These are phyloP conservation scores for Penicillium sp. DNA, from an alignment of 2,329 filamentous ascomycete genomes.

Conservation along the genomic window DNA sequence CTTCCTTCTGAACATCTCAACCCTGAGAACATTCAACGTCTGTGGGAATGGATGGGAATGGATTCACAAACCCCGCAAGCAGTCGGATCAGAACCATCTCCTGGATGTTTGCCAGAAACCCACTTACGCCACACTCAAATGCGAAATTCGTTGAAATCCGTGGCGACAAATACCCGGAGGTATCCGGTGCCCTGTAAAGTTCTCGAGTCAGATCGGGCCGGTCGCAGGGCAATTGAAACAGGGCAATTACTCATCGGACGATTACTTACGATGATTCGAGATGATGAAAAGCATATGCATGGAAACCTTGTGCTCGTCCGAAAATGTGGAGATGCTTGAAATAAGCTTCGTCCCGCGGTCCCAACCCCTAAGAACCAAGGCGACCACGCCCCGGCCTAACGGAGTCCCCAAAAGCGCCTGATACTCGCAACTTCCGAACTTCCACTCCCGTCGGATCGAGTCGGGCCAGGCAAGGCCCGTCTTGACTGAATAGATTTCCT, in stretches of 20 bases:
- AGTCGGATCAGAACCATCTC: not conserved
- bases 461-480: not conserved
- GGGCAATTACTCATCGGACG: not conserved
- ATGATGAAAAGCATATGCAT: conserved; percentile 1
- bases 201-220: not conserved
- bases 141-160: not conserved
- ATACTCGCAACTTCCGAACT: conserved; percentile 1
- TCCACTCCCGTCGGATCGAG: conserved; percentile 1
- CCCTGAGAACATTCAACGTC: not conserved
- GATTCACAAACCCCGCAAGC: not conserved
- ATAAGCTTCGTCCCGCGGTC: conserved; percentile 4
- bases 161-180: not conserved
- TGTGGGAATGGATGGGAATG: not conserved
- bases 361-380: conserved; percentile 6
- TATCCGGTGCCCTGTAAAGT: not conserved
- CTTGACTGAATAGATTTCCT: not conserved
- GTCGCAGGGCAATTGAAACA: not conserved
- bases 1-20: not conserved
- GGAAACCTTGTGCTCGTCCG: not conserved
- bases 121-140: not conserved
- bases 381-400: conserved; percentile 1
- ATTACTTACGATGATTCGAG: not conserved
- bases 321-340: conserved; percentile 1
- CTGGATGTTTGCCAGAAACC: not conserved
- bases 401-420: conserved; percentile 7